Base-by-base conservation (phyloP, 23 red algal genomes). In the Rhodosorus marinus region DNA sequence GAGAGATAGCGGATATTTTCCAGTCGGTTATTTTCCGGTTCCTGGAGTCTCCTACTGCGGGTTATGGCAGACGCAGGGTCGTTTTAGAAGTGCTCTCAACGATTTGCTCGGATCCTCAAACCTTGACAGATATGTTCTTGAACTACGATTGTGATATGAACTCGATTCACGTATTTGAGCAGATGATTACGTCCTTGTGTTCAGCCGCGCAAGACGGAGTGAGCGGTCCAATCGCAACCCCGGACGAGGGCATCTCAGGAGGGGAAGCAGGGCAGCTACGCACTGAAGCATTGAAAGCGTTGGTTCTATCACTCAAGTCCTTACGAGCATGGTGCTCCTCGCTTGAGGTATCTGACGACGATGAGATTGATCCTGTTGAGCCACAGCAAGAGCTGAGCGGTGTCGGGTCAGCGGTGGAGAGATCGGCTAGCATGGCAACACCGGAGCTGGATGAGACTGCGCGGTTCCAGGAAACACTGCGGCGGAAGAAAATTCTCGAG, bases 81-180 rank as follows among this genome's bases (percentile, higher is more conserved):
- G 78, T 73, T 7, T 35, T 83, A 8, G 71, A 52, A 29, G 24
- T 82, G 24, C 51, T 84, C 2, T 60, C 51, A 28, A 55, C 49
- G 20, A 51, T 83, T 3, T 65, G 60, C n/a, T 28, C 29, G 31
- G 70, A 95, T 49, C 61, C 60, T 5, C 88, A 95, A 38, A 57
- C 77, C 5, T 45, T 95, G 29, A 73, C 70, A 17, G 88, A 95
- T 46, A 53, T 95, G 21, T 95, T 95, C 59, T 29, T 84, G 29
- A 95, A 95, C 38, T 95, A 95, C 31, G 88, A 95, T 31, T 95
- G 88, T 51, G 88, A 95, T 32, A 42, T 95, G 59, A 47, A 60
- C 33, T 83, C 77, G 20, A 57, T 75, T 8, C 81, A 95, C 35
- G 49, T 95, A 20, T 95, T 78, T 79, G 88, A 83, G 57, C 70